Conservation (phyloP, 73 alveolate genomes). For the Tetrahymena thermophila region DNA sequence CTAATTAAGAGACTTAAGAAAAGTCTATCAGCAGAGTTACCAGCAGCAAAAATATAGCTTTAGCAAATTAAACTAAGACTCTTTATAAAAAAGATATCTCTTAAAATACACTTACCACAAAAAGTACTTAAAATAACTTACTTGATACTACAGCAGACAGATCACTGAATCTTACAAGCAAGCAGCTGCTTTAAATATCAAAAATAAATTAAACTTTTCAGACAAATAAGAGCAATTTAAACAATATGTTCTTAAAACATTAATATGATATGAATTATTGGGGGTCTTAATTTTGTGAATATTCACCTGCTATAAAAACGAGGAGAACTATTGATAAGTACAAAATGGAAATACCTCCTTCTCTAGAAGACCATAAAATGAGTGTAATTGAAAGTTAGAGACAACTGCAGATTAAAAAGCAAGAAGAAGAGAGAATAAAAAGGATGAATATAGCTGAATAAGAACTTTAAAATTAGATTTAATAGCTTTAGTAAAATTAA, state of each 20-base stretch:
- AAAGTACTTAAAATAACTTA: not conserved
- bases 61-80: not conserved
- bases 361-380: not conserved
- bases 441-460: not conserved
- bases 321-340: not conserved
- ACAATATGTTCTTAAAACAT: not conserved
- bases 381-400: not conserved
- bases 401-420: not conserved
- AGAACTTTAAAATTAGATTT: not conserved
- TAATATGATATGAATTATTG: not conserved
- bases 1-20: not conserved
- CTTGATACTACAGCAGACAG: not conserved
- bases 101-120: not conserved
- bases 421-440: not conserved
- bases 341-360: not conserved
- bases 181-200: not conserved
- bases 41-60: not conserved
- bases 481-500: not conserved
- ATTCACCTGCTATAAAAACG: not conserved
- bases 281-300: not conserved
- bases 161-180: not conserved
- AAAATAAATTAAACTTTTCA: not conserved
- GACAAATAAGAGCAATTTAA: not conserved
- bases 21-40: not conserved
- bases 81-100: not conserved